Percentiles rank a stretch among this genome's conserved stretches.
These are phyloP conservation scores for Apiospora saccharicola DNA, from an alignment of 2,329 filamentous ascomycete genomes.

Conservation along the genomic window DNA sequence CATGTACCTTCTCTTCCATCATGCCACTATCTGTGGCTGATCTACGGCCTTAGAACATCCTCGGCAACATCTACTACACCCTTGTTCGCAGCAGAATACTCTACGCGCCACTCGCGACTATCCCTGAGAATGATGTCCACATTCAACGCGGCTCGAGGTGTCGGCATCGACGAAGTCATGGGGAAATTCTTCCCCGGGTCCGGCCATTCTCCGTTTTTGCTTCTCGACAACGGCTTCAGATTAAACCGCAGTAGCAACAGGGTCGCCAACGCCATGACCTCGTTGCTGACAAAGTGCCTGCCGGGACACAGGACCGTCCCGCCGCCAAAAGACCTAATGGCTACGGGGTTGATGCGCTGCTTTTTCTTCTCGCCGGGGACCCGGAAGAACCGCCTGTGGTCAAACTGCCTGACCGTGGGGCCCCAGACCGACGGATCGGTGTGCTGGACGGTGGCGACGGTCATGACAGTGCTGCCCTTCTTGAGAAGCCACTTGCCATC, in stretches of 20 bases:
- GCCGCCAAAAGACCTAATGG: constrained; percentile 26
- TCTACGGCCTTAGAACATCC: not conserved
- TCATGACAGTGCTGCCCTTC: constrained; percentile 28
- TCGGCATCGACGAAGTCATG: not conserved
- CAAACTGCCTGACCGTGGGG: constrained; percentile 26
- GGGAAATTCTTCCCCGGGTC: not conserved
- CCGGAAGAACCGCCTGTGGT: constrained; percentile 25
- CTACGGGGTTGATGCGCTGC: constrained; percentile 17
- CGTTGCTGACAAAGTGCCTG: constrained; percentile 40
- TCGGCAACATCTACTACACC: not conserved
- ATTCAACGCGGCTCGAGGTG: not conserved
- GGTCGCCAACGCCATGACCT: constrained; percentile 36
- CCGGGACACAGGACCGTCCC: constrained; percentile 37
- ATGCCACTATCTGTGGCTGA: too few species aligned
- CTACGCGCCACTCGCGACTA: not conserved
- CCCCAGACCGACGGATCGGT: constrained; percentile 26
- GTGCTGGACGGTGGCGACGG: constrained; percentile 23
- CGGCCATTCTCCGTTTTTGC: not conserved
- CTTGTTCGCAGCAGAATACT: not conserved
- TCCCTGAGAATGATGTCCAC: not conserved
- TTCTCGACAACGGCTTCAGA: not conserved
- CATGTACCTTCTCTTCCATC: too few species aligned
- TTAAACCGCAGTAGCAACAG: constrained; percentile 31
- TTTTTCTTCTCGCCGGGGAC: not conserved
- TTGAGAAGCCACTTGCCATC: constrained; percentile 28